Conservation (phyloP, 495 filamentous ascomycete genomes). For the Lasiosphaeris hirsuta region DNA sequence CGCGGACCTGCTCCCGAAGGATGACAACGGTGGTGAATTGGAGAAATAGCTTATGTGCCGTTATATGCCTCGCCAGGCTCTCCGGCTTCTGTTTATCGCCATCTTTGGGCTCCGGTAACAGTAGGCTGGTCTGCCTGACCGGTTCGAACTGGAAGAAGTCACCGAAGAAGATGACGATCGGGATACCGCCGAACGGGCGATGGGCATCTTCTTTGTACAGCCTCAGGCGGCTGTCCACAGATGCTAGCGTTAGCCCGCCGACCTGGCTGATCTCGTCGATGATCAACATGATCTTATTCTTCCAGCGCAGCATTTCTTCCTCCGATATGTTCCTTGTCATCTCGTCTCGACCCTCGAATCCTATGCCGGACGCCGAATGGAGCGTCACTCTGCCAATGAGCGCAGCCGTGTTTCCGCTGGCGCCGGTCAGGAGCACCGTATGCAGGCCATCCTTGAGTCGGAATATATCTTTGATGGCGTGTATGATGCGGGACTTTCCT, state of each 20-base stretch:
- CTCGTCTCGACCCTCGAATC: conserved; percentile 1
- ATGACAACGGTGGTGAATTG: neutral
- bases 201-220: conserved; percentile 6
- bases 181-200: conserved; percentile 8
- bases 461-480: neutral
- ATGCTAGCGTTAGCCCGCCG: conserved; percentile 2
- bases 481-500: neutral
- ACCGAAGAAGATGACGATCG: conserved; percentile 8
- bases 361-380: conserved; percentile 1
- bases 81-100: conserved; percentile 2
- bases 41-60: conserved; percentile 9
- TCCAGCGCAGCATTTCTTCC: conserved; percentile 7
- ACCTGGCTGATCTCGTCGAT: conserved; percentile 9
- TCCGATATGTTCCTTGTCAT: neutral
- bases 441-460: conserved; percentile 4
- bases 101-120: conserved; percentile 5
- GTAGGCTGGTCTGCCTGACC: conserved; percentile 10
- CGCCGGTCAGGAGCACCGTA: conserved; percentile 1
- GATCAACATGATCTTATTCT: conserved; percentile 1
- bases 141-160: conserved; percentile 17
- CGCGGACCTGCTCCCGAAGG: neutral
- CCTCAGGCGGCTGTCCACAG: conserved; percentile 9
- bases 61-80: conserved; percentile 7
- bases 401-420: conserved; percentile 2
- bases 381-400: conserved; percentile 7